These are phyloP conservation scores for Lobosporangium transversale DNA, from an alignment of 192 early-diverging fungal species.

Conservation along the genomic window DNA sequence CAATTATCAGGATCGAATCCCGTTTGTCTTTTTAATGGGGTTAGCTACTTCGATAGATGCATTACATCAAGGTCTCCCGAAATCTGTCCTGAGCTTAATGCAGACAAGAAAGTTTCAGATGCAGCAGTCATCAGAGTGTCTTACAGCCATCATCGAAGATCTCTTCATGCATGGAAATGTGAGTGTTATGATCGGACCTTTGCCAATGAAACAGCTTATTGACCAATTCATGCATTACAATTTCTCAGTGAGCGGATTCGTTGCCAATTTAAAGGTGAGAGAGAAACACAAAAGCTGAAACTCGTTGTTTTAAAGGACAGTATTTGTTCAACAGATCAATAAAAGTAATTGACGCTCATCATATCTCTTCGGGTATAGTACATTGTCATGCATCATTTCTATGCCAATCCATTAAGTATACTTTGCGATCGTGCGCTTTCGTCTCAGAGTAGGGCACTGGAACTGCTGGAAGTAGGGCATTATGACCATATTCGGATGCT, in stretches of 20 bases:
- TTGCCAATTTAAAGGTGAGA: slow-evolving; percentile 72
- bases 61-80: slow-evolving; percentile 82
- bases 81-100: slow-evolving; percentile 74
- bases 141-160: slow-evolving; percentile 61
- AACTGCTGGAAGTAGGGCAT: slow-evolving; percentile 62
- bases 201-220: slow-evolving; percentile 78
- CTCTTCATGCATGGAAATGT: slow-evolving; percentile 65
- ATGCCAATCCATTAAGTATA: slow-evolving; percentile 84
- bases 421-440: slow-evolving; percentile 52
- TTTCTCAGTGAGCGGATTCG: slow-evolving; percentile 81
- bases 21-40: slow-evolving; percentile 84
- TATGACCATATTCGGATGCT: slow-evolving; percentile 76
- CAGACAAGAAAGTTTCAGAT: slow-evolving; percentile 84
- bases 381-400: slow-evolving; percentile 88
- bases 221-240: slow-evolving; percentile 84
- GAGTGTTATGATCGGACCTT: slow-evolving; percentile 71
- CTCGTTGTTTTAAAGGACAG: not conserved
- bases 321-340: too few relatives aligned
- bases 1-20: slow-evolving; percentile 74
- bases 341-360: too few relatives aligned
- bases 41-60: slow-evolving; percentile 89
- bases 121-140: slow-evolving; percentile 76
- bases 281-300: not conserved
- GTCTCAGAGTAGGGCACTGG: slow-evolving; percentile 22
- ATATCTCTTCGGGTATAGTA: slow-evolving; percentile 62